Evolutionary conservation across 257 asterid species (phyloP).

Genomic region (Solanum arcanum): DNA sequence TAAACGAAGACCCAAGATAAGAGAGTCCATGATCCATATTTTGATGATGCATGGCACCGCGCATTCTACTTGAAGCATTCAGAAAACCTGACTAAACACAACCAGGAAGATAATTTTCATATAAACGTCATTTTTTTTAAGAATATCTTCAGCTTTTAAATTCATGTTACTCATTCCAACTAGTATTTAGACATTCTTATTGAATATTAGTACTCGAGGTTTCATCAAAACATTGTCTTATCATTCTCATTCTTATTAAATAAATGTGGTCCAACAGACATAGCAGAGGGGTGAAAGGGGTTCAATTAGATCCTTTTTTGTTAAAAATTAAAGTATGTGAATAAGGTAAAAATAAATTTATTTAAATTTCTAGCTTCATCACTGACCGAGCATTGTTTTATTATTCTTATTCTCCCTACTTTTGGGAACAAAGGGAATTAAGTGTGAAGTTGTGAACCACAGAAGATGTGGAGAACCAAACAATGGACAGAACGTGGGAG

Average conservation of each 20-base stretch:
- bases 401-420: neutral
- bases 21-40: neutral
- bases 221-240: neutral
- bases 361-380: neutral
- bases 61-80: neutral
- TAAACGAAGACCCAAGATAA: neutral
- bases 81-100: neutral
- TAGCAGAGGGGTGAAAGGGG: neutral
- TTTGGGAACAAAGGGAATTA: neutral
- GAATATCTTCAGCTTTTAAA: neutral
- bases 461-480: neutral
- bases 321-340: neutral
- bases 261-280: neutral
- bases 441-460: neutral
- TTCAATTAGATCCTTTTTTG: neutral
- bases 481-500: neutral
- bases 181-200: no score
- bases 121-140: neutral
- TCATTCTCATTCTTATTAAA: neutral
- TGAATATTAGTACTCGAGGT: neutral
- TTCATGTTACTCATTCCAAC: neutral
- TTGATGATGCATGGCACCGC: neutral
- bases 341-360: neutral
- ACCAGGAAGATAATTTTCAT: neutral
- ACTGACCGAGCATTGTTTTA: neutral